These are phyloP conservation scores for Rosellinia necatrix DNA, from an alignment of 2,329 filamentous ascomycete genomes.

Conservation along the genomic window DNA sequence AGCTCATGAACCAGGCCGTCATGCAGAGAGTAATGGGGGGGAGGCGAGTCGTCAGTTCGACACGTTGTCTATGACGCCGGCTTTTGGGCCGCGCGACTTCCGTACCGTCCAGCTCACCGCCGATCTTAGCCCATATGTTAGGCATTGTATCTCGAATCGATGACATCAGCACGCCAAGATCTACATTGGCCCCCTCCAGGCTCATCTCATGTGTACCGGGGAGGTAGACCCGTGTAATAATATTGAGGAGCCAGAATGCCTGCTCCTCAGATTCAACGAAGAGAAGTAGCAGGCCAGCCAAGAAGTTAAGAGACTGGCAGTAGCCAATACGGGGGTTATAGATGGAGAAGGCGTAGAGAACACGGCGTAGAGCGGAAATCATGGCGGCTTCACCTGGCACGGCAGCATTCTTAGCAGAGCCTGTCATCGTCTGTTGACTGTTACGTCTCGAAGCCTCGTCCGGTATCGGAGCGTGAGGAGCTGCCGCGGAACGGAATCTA, in stretches of 20 bases:
- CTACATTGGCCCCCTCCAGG: constrained; percentile 89
- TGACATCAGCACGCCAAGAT: constrained; percentile 91
- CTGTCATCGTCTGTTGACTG: constrained; percentile 45
- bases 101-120: constrained; percentile 69
- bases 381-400: constrained; percentile 69
- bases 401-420: constrained; percentile 36
- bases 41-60: constrained; percentile 59
- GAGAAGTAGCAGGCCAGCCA: constrained; percentile 85
- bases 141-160: constrained; percentile 83
- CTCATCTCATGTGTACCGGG: constrained; percentile 91
- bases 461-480: constrained; percentile 38
- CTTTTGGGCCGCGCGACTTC: constrained; percentile 45
- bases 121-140: constrained; percentile 84
- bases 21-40: constrained; percentile 91
- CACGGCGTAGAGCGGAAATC: constrained; percentile 79
- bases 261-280: constrained; percentile 90
- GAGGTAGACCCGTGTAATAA: constrained; percentile 85
- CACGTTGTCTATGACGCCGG: constrained; percentile 46
- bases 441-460: constrained; percentile 42
- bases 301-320: constrained; percentile 94
- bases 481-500: constrained; percentile 72
- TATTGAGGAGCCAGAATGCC: constrained; percentile 88
- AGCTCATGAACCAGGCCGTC: constrained; percentile 97
- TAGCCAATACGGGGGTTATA: constrained; percentile 93
- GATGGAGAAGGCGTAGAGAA: constrained; percentile 86